phyloP scores from a whole-genome alignment of 1,284 basidiomycete genomes.

The Flammula alnicola region DNA sequence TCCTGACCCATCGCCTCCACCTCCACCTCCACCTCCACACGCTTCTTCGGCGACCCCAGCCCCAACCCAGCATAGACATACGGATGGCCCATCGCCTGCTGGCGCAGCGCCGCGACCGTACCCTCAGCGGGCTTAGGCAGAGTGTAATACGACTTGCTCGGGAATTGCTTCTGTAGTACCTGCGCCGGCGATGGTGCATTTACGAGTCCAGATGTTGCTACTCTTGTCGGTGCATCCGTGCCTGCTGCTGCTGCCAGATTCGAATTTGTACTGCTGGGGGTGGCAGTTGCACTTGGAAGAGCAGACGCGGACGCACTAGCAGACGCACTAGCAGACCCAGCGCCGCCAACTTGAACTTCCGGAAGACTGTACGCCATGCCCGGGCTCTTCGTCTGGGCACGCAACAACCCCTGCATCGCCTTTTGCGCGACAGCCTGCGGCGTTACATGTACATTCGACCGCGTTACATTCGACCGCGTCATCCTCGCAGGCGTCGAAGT shows the following conservation, averaged over 20 bases:
- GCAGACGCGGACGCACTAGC: neutral
- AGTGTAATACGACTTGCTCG: slow-evolving; percentile 13
- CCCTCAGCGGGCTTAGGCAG: slow-evolving; percentile 21
- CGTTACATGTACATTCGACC: neutral
- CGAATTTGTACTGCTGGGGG: no score
- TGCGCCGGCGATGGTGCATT: neutral
- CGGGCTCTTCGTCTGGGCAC: slow-evolving; percentile 1
- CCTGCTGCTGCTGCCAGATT: no score
- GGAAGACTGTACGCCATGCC: neutral
- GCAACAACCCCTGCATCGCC: slow-evolving; percentile 1
- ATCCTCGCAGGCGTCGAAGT: neutral
- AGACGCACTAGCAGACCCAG: neutral
- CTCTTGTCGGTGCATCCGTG: neutral
- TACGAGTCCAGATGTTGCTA: neutral
- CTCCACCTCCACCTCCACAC: no score
- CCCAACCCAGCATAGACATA: slow-evolving; percentile 6
- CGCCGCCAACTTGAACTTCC: no score
- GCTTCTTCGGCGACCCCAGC: neutral
- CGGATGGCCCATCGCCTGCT: slow-evolving; percentile 14
- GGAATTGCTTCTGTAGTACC: neutral
- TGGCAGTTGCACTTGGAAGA: neutral
- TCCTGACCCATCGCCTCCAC: no score
- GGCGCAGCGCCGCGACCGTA: slow-evolving; percentile 21
- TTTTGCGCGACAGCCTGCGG: neutral
- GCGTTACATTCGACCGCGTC: neutral